Base-by-base conservation (phyloP, 1,284 basidiomycete genomes). In the Psilocybe mexicana region DNA sequence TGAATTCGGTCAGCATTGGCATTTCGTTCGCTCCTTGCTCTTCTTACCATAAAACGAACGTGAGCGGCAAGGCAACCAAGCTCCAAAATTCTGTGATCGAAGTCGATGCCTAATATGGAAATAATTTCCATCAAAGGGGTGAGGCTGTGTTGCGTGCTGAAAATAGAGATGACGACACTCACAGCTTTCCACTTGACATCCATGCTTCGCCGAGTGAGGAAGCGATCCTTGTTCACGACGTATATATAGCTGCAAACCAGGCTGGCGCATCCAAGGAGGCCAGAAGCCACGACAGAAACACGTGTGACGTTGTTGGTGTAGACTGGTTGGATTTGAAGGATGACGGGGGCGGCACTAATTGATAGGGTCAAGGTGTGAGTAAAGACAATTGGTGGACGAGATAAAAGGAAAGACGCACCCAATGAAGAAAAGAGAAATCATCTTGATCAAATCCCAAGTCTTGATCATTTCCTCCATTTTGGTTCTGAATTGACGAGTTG, bases 21-120 rank as follows among this genome's bases (percentile, higher is more conserved):
- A 30, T 25, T 30, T 5, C 8, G 45, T 8, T 14, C 6, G n/a
- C 7, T 14, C 2, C 54, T 43, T 23, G 26, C 6, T 8, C 7
- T n/a, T 2, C 54, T 49, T 30, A 55, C 54, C 54, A 55, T 18
- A 50, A 43, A 11, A 55, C 24, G 47, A 55, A 55, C 8, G 54
- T 26, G 30, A 49, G 23, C 2, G 55, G 55, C 12, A 56, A 44
- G n/a, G 55, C 30, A 0, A 56, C 55, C 49, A 56, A 24, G 6
- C 12, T 56, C 49, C 49, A 52, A 18, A 56, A 51, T 35, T 44
- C 36, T 12, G n/a, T 43, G 6, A 24, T 40, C 12, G 48, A 6
- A 1, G 36, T 11, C 7, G 25, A 8, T 51, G 55, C 55, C 49
- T 56, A n/a, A 49, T 36, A 6, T 7, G 12, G 47, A 30, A 43